phyloP scores from a whole-genome alignment of 2,329 filamentous ascomycete species.

The Sporothrix brunneoviolacea region DNA sequence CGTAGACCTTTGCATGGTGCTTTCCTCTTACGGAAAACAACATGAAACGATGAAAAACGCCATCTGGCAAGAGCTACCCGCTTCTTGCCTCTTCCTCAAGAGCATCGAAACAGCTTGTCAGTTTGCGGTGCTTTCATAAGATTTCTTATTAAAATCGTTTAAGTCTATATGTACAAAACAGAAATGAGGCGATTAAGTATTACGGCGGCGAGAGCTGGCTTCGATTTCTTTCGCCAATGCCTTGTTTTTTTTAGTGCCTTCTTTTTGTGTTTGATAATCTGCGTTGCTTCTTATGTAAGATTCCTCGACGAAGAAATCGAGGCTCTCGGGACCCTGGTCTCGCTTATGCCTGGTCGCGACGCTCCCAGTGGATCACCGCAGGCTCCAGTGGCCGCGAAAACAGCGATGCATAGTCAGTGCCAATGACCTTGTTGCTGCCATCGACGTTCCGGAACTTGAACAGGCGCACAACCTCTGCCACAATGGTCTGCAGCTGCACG shows the following conservation, averaged over 20 bases:
- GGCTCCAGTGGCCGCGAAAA: conserved; percentile 69
- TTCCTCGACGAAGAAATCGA: too few relatives aligned
- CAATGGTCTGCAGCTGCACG: conserved; percentile 81
- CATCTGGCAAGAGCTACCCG: too few relatives aligned
- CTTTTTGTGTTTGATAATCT: too few relatives aligned
- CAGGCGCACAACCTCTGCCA: conserved; percentile 65
- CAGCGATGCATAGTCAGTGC: conserved; percentile 61
- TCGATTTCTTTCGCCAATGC: neutral
- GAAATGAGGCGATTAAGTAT: conserved; percentile 4
- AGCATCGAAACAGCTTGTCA: too few relatives aligned
- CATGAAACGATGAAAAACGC: too few relatives aligned
- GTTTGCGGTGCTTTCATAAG: neutral
- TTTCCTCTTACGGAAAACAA: too few relatives aligned
- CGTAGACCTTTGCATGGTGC: too few relatives aligned
- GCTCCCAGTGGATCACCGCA: conserved; percentile 69
- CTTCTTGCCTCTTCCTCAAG: too few relatives aligned
- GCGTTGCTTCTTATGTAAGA: neutral
- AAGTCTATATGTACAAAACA: conserved; percentile 3
- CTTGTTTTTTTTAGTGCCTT: neutral
- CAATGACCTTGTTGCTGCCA: conserved; percentile 62
- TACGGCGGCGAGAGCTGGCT: conserved; percentile 1
- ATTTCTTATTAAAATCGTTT: conserved; percentile 8
- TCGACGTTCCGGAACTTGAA: conserved; percentile 75
- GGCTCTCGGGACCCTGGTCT: neutral
- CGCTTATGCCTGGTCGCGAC: conserved; percentile 40